phyloP scores from a whole-genome alignment of 208 protist species.

The Lotmaria passim region DNA sequence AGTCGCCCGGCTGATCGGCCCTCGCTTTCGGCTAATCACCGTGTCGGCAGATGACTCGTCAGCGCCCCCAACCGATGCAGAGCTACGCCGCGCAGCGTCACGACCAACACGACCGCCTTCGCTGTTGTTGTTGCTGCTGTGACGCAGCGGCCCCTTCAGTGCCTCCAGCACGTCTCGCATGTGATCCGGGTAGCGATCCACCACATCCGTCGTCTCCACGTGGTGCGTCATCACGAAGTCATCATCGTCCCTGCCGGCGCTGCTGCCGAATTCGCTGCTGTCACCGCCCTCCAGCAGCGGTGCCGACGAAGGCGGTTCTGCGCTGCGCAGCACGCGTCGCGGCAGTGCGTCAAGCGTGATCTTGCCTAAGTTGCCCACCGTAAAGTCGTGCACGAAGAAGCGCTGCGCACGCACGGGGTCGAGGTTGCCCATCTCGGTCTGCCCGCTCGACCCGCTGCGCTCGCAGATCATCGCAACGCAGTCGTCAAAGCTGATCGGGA shows the following conservation, averaged over 20 bases:
- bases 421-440: slow-evolving; percentile 84
- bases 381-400: slow-evolving; percentile 90
- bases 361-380: slow-evolving; percentile 75
- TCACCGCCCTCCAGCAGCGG: slow-evolving; percentile 20
- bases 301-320: slow-evolving; percentile 13
- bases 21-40: slow-evolving; percentile 85
- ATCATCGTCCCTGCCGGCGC: slow-evolving; percentile 2
- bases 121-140: no score
- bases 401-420: slow-evolving; percentile 70
- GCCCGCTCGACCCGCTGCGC: slow-evolving; percentile 79
- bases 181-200: slow-evolving; percentile 78
- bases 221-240: slow-evolving; percentile 70
- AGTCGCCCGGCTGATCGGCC: slow-evolving; percentile 74
- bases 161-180: slow-evolving; percentile 77
- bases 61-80: neutral
- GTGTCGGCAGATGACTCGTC: slow-evolving; percentile 30
- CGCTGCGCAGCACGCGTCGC: slow-evolving; percentile 42
- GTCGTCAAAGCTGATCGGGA: slow-evolving; percentile 91
- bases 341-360: slow-evolving; percentile 88
- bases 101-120: no score
- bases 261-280: neutral
- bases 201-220: slow-evolving; percentile 76
- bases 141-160: slow-evolving; percentile 43
- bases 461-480: slow-evolving; percentile 91
- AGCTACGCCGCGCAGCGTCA: neutral